Evolutionary conservation across 1,139 yeast genomes (phyloP), one percentile per base, ranked within the genome.

Genomic region (Pichia sp.): DNA sequence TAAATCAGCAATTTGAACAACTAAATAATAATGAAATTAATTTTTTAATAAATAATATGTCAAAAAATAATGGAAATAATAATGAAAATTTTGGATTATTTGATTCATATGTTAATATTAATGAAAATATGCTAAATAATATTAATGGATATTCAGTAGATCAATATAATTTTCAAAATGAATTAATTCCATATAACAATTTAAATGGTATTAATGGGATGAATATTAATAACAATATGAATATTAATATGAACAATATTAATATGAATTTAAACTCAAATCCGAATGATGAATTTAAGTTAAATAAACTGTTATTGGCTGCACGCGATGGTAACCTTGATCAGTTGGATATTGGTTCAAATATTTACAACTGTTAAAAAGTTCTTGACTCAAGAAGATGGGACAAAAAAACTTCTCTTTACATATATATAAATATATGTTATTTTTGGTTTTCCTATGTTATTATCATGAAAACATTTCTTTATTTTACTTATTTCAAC

Each of bases 251-350:
- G 5, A 42, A n/a, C 25, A 36, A 32, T 32, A 34, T n/a, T 5
- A 33, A 34, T 28, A 26, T 32, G 18, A 18, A 18, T 18, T 18
- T 18, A 18, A 35, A 34, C 25, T 31, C 35, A 31, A 39, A 10
- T 33, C 18, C 18, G 9, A 49, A 57, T 27, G 63, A 59, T 34
- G 65, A 63, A 34, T 45, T 55, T 25, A 61, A 62, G 38, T 64
- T 73, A 51, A 64, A 64, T 47, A 61, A 60, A 41, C 48, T 62
- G 7, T 53, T 62, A 31, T 49, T 63, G 30, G 63, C 64, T 40
- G 59, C 64, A n/a, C 54, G 65, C 43, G 63, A 61, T 36, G 62
- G 59, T 25, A 57, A 56, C 36, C 43, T 62, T 34, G 66, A 63
- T 44, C 57, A 58, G 41, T 46, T 64, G 26, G 67, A 64, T 39